Base-by-base conservation (phyloP, 2,329 filamentous ascomycete species). In the Zasmidium cellare region DNA sequence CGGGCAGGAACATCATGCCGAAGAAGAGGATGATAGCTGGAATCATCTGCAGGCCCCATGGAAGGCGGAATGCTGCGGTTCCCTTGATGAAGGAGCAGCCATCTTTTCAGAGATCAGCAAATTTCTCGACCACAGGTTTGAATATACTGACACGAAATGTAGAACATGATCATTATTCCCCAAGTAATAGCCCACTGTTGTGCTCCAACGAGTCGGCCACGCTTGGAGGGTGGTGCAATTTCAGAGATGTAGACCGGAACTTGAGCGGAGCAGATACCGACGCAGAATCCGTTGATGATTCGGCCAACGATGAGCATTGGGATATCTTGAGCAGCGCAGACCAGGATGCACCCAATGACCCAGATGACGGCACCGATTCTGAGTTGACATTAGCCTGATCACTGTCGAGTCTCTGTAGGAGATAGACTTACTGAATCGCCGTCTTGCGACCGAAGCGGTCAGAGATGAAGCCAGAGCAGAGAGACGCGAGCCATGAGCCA, bases 181-280 rank as follows among this genome's bases (percentile, higher is more conserved):
- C 68, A 73, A 63, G 88, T 89, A 60, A 92, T 91, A 23, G 87
- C 86, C 79, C 87, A 88, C 71, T 91, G 88, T 71, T 91, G 88
- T 46, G 84, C 82, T 53, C 87, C 85, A 16, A 92, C 87, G 31
- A 92, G 79, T 46, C 85, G 81, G 16, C 87, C 87, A 61, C 87
- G 82, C 66, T 77, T 79, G 31, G 72, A 73, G 1, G 81, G 80
- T 48, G 83, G 82, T 18, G 87, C 84, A 25, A 89, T 79, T 69
- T 90, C 87, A 20, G 85, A 82, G 20, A 89, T 82, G 68, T 89
- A 89, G 28, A 89, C 85, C 2, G 86, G 85, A 1, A 87, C 87
- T 65, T 90, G 85, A 6, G 85, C 84, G 41, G 84, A 87, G 62
- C 85, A 85, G 65, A 92, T 90, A 61, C 89, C 89, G 56, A 92